These are phyloP conservation scores for Neophaeococcomyces aloes DNA, from an alignment of 2,329 filamentous ascomycete species.

Conservation along the genomic window DNA sequence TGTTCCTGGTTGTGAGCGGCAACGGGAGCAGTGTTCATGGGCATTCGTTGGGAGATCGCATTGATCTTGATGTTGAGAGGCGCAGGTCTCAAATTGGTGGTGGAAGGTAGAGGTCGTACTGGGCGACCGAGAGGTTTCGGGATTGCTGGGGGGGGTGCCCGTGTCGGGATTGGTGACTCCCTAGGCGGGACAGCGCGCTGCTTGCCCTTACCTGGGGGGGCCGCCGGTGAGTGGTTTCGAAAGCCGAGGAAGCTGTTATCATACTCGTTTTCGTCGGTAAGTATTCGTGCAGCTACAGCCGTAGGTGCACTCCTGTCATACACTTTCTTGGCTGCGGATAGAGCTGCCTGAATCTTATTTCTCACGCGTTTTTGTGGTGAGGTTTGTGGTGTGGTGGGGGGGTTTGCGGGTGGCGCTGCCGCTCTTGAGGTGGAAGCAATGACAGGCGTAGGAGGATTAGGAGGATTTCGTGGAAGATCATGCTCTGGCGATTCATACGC, in stretches of 20 bases:
- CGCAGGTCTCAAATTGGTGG: constrained; percentile 29
- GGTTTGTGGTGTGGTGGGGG: constrained; percentile 48
- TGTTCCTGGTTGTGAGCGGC: constrained; percentile 51
- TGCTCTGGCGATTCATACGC: constrained; percentile 17
- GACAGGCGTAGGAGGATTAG: constrained; percentile 53
- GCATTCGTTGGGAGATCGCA: constrained; percentile 37
- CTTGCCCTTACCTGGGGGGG: too few relatives aligned
- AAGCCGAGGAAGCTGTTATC: too few relatives aligned
- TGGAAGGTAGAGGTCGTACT: constrained; percentile 11
- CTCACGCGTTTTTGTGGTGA: constrained; percentile 60
- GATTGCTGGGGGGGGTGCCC: constrained; percentile 16
- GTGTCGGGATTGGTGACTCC: too few relatives aligned
- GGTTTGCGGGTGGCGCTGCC: too few relatives aligned
- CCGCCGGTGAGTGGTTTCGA: too few relatives aligned
- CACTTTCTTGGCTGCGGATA: constrained; percentile 77
- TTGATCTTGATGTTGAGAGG: constrained; percentile 40
- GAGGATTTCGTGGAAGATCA: constrained; percentile 41
- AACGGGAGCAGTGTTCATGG: constrained; percentile 42
- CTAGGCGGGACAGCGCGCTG: too few relatives aligned
- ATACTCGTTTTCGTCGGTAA: too few relatives aligned
- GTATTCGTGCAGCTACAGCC: constrained; percentile 48
- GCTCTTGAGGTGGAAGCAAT: constrained; percentile 53
- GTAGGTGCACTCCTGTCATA: constrained; percentile 62
- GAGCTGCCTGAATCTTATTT: constrained; percentile 79
- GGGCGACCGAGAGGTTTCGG: constrained; percentile 30